Percentiles rank a stretch among this genome's conserved stretches.
Conservation (phyloP, 1,284 basidiomycete genomes). For the Pterulicium gracile region DNA sequence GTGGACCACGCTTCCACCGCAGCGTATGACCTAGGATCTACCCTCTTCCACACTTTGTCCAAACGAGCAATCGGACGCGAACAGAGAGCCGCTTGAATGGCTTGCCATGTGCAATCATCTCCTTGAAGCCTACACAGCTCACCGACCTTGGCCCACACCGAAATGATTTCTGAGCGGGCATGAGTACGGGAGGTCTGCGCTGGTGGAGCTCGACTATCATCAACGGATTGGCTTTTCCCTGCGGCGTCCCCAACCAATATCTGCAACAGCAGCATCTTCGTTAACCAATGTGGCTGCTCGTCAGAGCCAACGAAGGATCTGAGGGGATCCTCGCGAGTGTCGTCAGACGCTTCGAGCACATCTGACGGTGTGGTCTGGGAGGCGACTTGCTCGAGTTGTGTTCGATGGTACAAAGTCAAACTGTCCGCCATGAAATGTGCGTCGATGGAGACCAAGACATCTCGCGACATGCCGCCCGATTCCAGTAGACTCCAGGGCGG, state of each 20-base stretch:
- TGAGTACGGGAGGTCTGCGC: conserved; percentile 43
- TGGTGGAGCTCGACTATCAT: conserved; percentile 12
- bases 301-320: conserved; percentile 50
- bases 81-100: conserved; percentile 56
- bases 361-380: conserved; percentile 36
- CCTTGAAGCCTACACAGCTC: conserved; percentile 57
- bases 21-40: conserved; percentile 43
- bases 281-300: conserved; percentile 68
- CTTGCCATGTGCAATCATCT: conserved; percentile 69
- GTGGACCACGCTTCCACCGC: conserved; percentile 60
- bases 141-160: conserved; percentile 58
- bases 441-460: conserved; percentile 49
- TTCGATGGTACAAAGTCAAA: conserved; percentile 46
- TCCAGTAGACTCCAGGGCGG: conserved; percentile 39
- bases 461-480: conserved; percentile 58
- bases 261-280: conserved; percentile 56
- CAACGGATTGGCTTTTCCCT: conserved; percentile 5
- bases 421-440: conserved; percentile 46
- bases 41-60: conserved; percentile 68
- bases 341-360: conserved; percentile 29
- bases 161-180: conserved; percentile 59
- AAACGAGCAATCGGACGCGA: conserved; percentile 62
- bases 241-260: conserved; percentile 45
- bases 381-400: conserved; percentile 35
- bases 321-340: conserved; percentile 11